These are phyloP conservation scores for Stevia rebaudiana DNA, from an alignment of 140 eudicot genomes.

Conservation along the genomic window DNA sequence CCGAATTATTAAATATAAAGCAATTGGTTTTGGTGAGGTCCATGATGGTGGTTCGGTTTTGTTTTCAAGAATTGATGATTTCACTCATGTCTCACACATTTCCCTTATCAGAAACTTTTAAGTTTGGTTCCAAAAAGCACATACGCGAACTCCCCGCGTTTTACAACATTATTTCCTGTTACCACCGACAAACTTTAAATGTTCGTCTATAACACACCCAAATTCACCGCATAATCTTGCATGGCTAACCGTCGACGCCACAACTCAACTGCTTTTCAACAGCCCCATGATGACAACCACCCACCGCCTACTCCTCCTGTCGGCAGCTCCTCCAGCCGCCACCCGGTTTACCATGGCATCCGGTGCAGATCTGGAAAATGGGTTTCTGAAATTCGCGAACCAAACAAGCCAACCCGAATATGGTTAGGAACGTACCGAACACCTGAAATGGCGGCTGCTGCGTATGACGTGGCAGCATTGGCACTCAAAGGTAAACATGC, in stretches of 20 bases:
- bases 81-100: too few species aligned
- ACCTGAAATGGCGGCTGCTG: conserved; percentile 69
- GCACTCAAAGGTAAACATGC: conserved; percentile 43
- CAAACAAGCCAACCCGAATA: conserved; percentile 55
- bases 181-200: too few species aligned
- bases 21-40: too few species aligned
- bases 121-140: too few species aligned
- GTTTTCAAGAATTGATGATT: too few species aligned
- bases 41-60: too few species aligned
- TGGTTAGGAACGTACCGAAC: conserved; percentile 70
- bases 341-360: conserved; percentile 41
- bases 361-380: conserved; percentile 43
- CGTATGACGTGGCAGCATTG: conserved; percentile 66
- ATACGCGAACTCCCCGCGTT: too few species aligned
- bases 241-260: conserved; percentile 36
- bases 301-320: background rate
- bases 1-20: too few species aligned
- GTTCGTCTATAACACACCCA: background rate
- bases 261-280: background rate
- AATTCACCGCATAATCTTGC: background rate
- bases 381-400: conserved; percentile 70
- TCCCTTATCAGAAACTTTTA: too few species aligned
- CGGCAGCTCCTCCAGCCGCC: conserved; percentile 23
- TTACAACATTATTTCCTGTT: too few species aligned
- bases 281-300: background rate